Conservation (phyloP, 441 rosid genomes). For the Pelargonium citronellum region DNA sequence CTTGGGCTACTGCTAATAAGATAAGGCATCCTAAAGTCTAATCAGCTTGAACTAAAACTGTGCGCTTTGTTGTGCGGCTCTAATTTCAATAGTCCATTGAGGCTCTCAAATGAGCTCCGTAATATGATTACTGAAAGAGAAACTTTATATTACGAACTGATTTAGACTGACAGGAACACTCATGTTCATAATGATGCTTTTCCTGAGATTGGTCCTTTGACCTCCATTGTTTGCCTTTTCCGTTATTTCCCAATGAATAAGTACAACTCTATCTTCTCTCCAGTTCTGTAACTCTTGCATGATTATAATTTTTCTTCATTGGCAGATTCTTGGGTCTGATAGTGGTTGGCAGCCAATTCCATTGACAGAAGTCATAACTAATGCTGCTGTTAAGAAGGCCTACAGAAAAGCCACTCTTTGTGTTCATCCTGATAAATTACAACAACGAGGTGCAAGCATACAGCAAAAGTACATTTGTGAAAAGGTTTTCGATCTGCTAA, state of each 20-base stretch:
- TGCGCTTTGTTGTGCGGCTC: background rate
- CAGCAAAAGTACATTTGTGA: slow-evolving; percentile 86
- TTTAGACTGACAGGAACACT: background rate
- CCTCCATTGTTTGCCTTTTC: too few relatives aligned
- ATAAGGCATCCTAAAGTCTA: too few relatives aligned
- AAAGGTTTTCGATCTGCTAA: slow-evolving; percentile 89
- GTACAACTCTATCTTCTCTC: background rate
- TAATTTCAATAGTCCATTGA: background rate
- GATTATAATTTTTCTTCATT: slow-evolving; percentile 14
- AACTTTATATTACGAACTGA: background rate
- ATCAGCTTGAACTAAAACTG: background rate
- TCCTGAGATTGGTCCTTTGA: background rate
- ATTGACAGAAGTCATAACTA: slow-evolving; percentile 82
- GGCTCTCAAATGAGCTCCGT: background rate
- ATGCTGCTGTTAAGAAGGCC: slow-evolving; percentile 89
- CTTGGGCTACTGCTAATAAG: background rate
- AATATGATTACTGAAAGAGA: background rate
- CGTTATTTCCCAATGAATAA: background rate
- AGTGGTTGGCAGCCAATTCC: slow-evolving; percentile 94
- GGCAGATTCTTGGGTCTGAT: slow-evolving; percentile 77
- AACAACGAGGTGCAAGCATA: slow-evolving; percentile 80
- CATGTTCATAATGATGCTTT: background rate
- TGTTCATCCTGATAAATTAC: slow-evolving; percentile 93
- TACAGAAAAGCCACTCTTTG: slow-evolving; percentile 94
- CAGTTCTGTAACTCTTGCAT: background rate